Evolutionary conservation across 2,329 filamentous ascomycete genomes (phyloP).

Genomic region (Aspergillus persii): DNA sequence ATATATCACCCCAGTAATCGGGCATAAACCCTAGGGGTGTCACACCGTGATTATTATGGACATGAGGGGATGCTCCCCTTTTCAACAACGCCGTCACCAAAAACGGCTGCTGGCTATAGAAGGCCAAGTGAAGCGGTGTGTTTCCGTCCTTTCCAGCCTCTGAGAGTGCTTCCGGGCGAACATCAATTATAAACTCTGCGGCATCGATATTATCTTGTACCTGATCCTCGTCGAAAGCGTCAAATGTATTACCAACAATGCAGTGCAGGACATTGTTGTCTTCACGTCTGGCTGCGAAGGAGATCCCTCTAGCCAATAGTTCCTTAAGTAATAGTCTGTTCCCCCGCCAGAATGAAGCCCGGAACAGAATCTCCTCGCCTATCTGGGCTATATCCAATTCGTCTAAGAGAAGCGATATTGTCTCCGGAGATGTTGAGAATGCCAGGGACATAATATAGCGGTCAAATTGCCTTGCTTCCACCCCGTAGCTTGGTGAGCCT

Average conservation of each 20-base stretch:
- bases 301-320: not conserved
- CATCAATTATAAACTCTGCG: not conserved
- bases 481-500: not conserved
- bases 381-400: not conserved
- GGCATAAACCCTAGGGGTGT: not conserved
- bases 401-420: not conserved
- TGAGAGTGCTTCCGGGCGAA: not conserved
- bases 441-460: not conserved
- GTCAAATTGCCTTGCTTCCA: not conserved
- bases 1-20: too few relatives aligned
- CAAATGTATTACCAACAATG: not conserved
- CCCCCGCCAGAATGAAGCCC: too few relatives aligned
- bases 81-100: not conserved
- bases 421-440: not conserved
- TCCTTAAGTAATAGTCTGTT: not conserved
- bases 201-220: not conserved
- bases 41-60: not conserved
- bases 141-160: not conserved
- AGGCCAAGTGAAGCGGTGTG: not conserved
- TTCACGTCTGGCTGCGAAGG: not conserved
- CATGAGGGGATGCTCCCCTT: not conserved
- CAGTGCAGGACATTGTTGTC: not conserved
- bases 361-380: not conserved
- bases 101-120: not conserved
- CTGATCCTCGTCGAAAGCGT: not conserved